A percentile compares a stretch with the other conserved stretches of the same genome.
Evolutionary conservation across 768 basidiomycete species (phyloP).

Genomic region (Mycena venus): DNA sequence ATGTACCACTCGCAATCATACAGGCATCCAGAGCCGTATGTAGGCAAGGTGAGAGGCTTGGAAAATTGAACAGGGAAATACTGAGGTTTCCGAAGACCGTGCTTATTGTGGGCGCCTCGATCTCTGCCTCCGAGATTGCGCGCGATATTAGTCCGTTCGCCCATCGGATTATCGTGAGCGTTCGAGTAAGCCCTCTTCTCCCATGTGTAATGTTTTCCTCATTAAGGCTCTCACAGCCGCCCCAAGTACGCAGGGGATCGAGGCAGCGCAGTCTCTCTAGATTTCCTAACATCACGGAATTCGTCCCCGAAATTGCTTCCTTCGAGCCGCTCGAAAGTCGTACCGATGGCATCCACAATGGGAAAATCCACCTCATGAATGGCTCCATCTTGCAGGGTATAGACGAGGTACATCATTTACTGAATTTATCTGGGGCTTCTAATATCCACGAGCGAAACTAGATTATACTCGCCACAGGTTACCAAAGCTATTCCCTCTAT

Average conservation of each 20-base stretch:
- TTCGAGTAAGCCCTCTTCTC: conserved; percentile 36
- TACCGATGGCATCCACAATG: conserved; percentile 36
- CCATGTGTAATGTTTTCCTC: not conserved
- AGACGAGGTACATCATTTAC: conserved; percentile 19
- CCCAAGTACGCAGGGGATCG: not conserved
- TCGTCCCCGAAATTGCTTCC: conserved; percentile 43
- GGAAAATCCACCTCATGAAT: conserved; percentile 43
- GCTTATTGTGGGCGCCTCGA: conserved; percentile 32
- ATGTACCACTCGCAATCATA: conserved; percentile 47
- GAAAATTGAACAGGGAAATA: not conserved
- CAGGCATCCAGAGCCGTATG: conserved; percentile 41
- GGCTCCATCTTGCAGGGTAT: conserved; percentile 43
- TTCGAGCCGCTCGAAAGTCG: conserved; percentile 36
- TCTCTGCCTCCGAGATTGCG: conserved; percentile 34
- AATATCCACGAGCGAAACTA: not conserved
- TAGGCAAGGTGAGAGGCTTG: conserved; percentile 39
- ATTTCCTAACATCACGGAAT: conserved; percentile 42
- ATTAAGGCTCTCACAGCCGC: conserved; percentile 35
- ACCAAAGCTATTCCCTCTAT: not conserved
- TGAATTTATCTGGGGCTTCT: not conserved
- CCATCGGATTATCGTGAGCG: conserved; percentile 28
- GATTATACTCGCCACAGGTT: conserved; percentile 9
- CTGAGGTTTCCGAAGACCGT: conserved; percentile 11
- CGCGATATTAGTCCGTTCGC: no score
- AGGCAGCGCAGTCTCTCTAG: conserved; percentile 35